These are phyloP conservation scores for Termitomyces eurrhizus DNA, from an alignment of 768 basidiomycete species.

Conservation along the genomic window DNA sequence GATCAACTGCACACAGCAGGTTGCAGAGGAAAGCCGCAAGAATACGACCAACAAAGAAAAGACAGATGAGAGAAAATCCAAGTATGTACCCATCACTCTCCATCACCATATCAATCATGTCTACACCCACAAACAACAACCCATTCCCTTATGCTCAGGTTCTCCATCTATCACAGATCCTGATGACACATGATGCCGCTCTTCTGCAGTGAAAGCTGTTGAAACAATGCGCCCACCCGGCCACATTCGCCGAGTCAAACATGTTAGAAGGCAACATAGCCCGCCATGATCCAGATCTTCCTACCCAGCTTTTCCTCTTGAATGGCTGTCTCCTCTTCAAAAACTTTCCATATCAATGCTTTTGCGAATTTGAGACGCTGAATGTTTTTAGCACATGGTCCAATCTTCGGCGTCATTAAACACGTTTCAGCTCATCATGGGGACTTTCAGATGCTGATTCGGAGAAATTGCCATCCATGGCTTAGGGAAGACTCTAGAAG, in stretches of 20 bases:
- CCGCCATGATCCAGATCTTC: not conserved
- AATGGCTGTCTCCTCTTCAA: too few relatives aligned
- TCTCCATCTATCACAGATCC: not conserved
- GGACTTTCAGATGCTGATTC: not conserved
- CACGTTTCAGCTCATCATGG: not conserved
- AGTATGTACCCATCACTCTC: not conserved
- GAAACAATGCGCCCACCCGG: not conserved
- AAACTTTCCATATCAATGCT: not conserved
- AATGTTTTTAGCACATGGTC: not conserved
- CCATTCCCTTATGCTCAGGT: not conserved
- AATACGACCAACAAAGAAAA: not conserved
- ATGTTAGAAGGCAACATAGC: not conserved
- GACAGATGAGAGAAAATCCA: conserved; percentile 5
- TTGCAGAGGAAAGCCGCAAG: not conserved
- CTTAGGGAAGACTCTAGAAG: not conserved
- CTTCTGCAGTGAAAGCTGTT: not conserved
- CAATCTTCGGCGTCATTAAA: not conserved
- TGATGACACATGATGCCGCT: not conserved
- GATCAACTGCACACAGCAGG: conserved; percentile 8
- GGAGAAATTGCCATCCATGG: not conserved
- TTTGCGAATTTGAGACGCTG: not conserved
- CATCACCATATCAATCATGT: conserved; percentile 8
- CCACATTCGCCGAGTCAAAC: not conserved
- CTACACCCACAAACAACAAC: not conserved
- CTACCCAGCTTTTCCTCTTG: not conserved